These are phyloP conservation scores for Podila epicladia DNA, from an alignment of 192 early-diverging fungal genomes.

Conservation along the genomic window DNA sequence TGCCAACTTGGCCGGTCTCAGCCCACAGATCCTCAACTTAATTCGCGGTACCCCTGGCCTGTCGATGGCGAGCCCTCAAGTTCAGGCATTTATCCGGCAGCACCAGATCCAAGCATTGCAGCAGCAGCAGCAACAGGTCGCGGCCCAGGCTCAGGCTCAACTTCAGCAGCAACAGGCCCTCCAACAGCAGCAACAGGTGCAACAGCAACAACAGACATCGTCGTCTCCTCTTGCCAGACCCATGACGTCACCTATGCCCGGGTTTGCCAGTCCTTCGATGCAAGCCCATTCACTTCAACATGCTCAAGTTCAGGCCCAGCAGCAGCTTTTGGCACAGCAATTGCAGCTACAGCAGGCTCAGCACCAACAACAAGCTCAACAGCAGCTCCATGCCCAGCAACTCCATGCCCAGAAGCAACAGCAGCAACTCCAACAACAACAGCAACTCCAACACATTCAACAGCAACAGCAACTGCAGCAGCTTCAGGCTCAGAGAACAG, in stretches of 20 bases:
- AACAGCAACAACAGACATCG: constrained; percentile 50
- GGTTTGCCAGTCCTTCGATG: constrained; percentile 39
- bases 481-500: constrained; percentile 6
- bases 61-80: constrained; percentile 25
- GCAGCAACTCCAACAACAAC: constrained; percentile 30
- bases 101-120: constrained; percentile 15
- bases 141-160: constrained; percentile 19
- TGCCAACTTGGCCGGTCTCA: constrained; percentile 5
- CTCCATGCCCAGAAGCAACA: constrained; percentile 49
- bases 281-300: constrained; percentile 40
- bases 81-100: constrained; percentile 22
- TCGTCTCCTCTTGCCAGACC: constrained; percentile 39
- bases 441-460: constrained; percentile 36
- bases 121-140: constrained; percentile 25
- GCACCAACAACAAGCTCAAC: constrained; percentile 21
- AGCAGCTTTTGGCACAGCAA: constrained; percentile 33
- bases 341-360: constrained; percentile 35
- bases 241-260: constrained; percentile 48
- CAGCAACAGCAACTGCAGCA: constrained; percentile 13
- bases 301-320: constrained; percentile 29
- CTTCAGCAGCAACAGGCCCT: constrained; percentile 18
- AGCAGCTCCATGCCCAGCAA: constrained; percentile 41
- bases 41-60: constrained; percentile 22
- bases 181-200: constrained; percentile 35
- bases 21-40: constrained; percentile 23